phyloP scores from a whole-genome alignment of 2,329 filamentous ascomycete genomes.

The Grosmannia penicillata region DNA sequence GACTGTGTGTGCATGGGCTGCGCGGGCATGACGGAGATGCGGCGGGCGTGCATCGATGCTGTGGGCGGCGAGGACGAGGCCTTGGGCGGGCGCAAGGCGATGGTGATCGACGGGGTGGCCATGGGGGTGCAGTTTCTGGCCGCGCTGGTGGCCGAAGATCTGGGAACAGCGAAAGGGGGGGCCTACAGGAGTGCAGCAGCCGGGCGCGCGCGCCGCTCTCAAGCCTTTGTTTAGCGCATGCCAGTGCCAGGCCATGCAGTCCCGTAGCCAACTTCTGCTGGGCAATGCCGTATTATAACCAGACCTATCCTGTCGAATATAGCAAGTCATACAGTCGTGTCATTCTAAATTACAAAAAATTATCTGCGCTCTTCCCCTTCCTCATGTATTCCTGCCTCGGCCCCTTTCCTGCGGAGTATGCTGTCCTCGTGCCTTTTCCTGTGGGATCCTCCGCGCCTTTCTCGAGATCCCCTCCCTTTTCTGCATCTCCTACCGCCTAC shows the following conservation, averaged over 20 bases:
- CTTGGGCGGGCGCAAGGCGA: constrained; percentile 22
- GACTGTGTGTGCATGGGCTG: constrained; percentile 27
- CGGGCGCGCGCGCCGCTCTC: background rate
- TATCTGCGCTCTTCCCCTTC: too few species aligned
- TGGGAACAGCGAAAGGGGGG: constrained; percentile 16
- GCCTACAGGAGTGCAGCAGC: background rate
- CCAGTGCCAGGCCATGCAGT: background rate
- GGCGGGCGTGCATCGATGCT: constrained; percentile 27
- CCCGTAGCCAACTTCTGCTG: too few species aligned
- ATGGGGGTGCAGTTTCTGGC: constrained; percentile 29
- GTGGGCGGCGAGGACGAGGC: constrained; percentile 16
- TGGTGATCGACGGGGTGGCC: constrained; percentile 35
- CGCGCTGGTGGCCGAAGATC: constrained; percentile 27
- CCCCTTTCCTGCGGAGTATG: too few species aligned
- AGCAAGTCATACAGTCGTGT: too few species aligned
- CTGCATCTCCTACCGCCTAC: background rate
- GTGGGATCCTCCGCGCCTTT: too few species aligned
- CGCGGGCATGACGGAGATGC: constrained; percentile 32
- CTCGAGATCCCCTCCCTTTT: background rate
- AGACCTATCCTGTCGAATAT: too few species aligned
- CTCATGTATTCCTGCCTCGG: too few species aligned
- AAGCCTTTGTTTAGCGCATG: background rate
- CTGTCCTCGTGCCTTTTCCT: too few species aligned
- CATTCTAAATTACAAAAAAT: too few species aligned
- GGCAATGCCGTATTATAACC: too few species aligned